Percentiles rank a stretch among this genome's conserved stretches.
Conservation (phyloP, 495 filamentous ascomycete species). For the Usnea hakonensis region DNA sequence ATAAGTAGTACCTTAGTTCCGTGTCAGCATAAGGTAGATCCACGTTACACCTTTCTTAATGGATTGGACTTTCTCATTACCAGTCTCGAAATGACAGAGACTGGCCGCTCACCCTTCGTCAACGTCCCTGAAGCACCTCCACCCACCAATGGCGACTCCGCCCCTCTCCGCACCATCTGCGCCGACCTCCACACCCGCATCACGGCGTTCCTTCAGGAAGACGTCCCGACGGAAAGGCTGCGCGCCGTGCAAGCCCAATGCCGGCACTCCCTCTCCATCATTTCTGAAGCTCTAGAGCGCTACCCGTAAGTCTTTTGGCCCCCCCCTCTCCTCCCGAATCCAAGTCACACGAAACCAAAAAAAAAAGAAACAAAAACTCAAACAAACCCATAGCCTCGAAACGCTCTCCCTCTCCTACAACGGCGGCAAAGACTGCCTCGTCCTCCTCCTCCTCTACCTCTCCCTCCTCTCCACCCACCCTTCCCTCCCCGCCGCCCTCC, state of each 20-base stretch:
- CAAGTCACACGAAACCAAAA: neutral
- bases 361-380: neutral
- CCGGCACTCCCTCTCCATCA: slow-evolving; percentile 58
- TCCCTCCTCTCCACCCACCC: slow-evolving; percentile 48
- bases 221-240: slow-evolving; percentile 49
- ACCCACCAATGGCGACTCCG: slow-evolving; percentile 21
- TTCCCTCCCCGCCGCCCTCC: slow-evolving; percentile 42
- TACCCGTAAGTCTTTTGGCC: slow-evolving; percentile 40
- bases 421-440: slow-evolving; percentile 95
- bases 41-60: slow-evolving; percentile 1
- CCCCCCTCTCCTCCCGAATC: neutral
- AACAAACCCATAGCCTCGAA: slow-evolving; percentile 48
- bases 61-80: slow-evolving; percentile 6
- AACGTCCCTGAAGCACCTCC: slow-evolving; percentile 9
- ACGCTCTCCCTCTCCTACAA: slow-evolving; percentile 92
- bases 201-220: slow-evolving; percentile 56
- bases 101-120: neutral
- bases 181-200: slow-evolving; percentile 55
- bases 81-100: slow-evolving; percentile 19
- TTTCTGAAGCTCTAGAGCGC: slow-evolving; percentile 58
- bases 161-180: slow-evolving; percentile 43
- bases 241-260: slow-evolving; percentile 65
- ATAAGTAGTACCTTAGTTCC: too few relatives aligned
- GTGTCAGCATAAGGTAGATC: too few relatives aligned
- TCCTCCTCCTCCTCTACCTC: slow-evolving; percentile 84